A percentile compares a stretch with the other conserved stretches of the same genome.
Evolutionary conservation across 2,329 filamentous ascomycete species (phyloP).

Genomic region (Capronia americana): DNA sequence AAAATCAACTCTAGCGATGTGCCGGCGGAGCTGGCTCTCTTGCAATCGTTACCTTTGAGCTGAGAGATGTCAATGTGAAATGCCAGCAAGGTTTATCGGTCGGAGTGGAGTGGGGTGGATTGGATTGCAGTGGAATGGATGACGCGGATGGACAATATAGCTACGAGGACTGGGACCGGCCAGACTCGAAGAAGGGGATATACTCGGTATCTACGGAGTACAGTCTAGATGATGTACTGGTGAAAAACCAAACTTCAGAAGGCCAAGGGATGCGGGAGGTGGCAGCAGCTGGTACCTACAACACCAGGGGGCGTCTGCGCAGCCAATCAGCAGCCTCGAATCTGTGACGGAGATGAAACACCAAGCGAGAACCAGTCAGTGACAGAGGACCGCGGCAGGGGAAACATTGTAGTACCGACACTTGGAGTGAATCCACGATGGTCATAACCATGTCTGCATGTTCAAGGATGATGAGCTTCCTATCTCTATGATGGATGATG

Average conservation of each 20-base stretch:
- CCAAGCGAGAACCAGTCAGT: not conserved
- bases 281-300: not conserved
- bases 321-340: conserved; percentile 21
- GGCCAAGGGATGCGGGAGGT: not conserved
- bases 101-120: not conserved
- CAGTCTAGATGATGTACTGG: not conserved
- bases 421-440: not conserved
- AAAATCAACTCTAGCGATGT: no score
- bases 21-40: no score
- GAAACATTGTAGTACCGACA: not conserved
- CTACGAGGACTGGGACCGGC: not conserved
- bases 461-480: not conserved
- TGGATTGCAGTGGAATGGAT: not conserved
- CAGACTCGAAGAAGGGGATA: not conserved
- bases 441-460: not conserved
- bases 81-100: not conserved
- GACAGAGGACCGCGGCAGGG: not conserved
- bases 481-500: not conserved
- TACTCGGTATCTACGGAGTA: no score
- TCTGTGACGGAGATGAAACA: conserved; percentile 31
- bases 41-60: no score
- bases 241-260: not conserved
- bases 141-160: not conserved
- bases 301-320: conserved; percentile 7
- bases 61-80: not conserved